Base-by-base conservation (phyloP, 2,329 filamentous ascomycete genomes). In the Alternaria tenuissima region DNA sequence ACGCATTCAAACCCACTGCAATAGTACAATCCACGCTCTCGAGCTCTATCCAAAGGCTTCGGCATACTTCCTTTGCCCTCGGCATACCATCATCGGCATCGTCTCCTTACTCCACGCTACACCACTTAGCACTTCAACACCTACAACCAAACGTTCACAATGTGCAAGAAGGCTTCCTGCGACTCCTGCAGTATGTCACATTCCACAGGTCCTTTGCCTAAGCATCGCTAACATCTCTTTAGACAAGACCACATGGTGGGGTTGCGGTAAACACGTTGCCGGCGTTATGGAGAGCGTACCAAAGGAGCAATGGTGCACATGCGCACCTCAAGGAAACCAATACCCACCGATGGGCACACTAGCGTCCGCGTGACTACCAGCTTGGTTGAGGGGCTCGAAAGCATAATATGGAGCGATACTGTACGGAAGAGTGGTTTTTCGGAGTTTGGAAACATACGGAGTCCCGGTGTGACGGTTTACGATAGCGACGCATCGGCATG, bases 111-210 rank as follows among this genome's bases (percentile, higher is more conserved):
- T 26, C 44, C 24, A 22, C 38, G n/a, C 36, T 22, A 53, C 30
- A 47, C 28, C 20, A 22, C 32, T 11, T 8, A 14, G 16, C 12
- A 47, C 26, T 47, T 24, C 12, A 11, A 28, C 16, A 51, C 18
- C 43, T 18, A 52, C 46, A 28, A 34, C 14, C n/a, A 41, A 6
- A 44, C 32, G 1, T 30, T 43, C 69, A 74, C 44, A 18, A 91
- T 91, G 89, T 91, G 89, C 76, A 88, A 84, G 78, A 86, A 86
- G 76, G 85, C 86, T 24, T 84, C 80, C 61, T 91, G 89, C 78
- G 79, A 80, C 63, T 85, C 81, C 52, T 91, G 89, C 81, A 81
- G 89, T 90, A 83, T 70, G 87, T 81, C 26, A 39, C 14, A 4
- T 30, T 7, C 7, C 6, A 34, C 8, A 1, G 0, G n/a, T 34